Evolutionary conservation across 495 filamentous ascomycete genomes (phyloP), one percentile per base, ranked within the genome.

Genomic region (Penicillium longicatenatum): DNA sequence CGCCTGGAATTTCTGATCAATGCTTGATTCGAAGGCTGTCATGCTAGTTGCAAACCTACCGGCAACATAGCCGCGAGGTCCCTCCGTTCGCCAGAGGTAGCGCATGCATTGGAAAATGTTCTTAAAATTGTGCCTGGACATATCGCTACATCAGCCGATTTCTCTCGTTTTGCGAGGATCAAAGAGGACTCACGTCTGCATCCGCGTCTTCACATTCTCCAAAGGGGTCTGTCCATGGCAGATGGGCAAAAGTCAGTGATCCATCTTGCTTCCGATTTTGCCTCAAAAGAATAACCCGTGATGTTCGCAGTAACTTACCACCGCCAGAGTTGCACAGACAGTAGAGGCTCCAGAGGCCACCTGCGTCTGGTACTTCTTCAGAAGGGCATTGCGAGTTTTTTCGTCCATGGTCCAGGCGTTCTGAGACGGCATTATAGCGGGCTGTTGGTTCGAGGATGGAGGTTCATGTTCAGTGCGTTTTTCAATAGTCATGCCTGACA

Each of bases 141-240:
- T 45, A 11, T 19, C 17, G 4, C 16, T 20, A 2, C 14, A 21
- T 54, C 39, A 12, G 39, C 41, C 12, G 30, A 5, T 31, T 21
- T 9, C 5, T 7, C 46, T 8, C 22, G 11, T 37, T n/a, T 37
- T 16, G 11, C 31, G 12, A 3, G 3, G 16, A 20, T 6, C 11
- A 20, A 41, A 2, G 4, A 12, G 21, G 0, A 67, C 76, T 63
- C 56, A 80, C 77, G 77, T 78, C 62, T 80, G 77, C 77, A 80
- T 80, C 11, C 77, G 77, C 31, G 77, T 80, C 61, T 80, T 80
- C 39, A 80, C 61, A 61, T 80, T 80, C 53, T 80, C 77, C 47
- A 80, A 50, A 41, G 77, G 77, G 35, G 76, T 79, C 77, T 80
- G 47, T 35, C 9, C 31, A 30, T 19, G 12, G 42, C 16, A 51